Base-by-base conservation (phyloP, 192 early-diverging fungal genomes). In the Polychytrium aggregatum region DNA sequence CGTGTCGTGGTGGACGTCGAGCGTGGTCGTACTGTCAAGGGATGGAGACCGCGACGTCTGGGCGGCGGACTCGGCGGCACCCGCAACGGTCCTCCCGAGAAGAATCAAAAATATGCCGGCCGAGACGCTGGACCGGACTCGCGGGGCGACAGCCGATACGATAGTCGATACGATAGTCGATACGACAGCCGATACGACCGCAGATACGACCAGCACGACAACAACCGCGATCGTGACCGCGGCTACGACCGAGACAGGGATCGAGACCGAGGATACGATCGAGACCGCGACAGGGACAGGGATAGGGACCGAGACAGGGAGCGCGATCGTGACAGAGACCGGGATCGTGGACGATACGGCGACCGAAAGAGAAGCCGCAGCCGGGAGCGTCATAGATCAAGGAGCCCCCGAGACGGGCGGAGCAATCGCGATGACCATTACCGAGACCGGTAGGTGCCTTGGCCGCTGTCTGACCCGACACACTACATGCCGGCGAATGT, bases 1-100 rank as follows among this genome's bases (percentile, higher is more conserved):
- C 78, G 88, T 30, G 68, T 94, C 20, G 62, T 94, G 18, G 89
- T 94, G 1, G 94, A 97, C 60, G 92, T 97, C 22, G 94, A 97
- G 59, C 81, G 91, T 48, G 94, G 92, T 3, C 76, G 94, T 35
- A 97, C 94, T 2, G 94, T 97, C 11, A 92, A 90, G 53, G 90
- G 84, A 42, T 97, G 94, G 94, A 68, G 68, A 37, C 94, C 94
- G 22, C 78, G 84, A 44, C 71, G 84, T n/a, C 62, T 92, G 4
- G 85, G 82, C 49, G 86, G 88, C 43, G 88, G 88, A 22, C 68
- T 88, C 24, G 88, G 88, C 16, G 70, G 70, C 13, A 84, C 79
- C 24, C 72, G 87, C 25, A 61, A 71, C n/a, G 82, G 81, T 21
- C 60, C 60, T 22, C 36, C 48, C 14, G 55, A 59, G 28, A 58